phyloP scores from a whole-genome alignment of 2,329 filamentous ascomycete genomes.

The Talaromyces pinophilus region DNA sequence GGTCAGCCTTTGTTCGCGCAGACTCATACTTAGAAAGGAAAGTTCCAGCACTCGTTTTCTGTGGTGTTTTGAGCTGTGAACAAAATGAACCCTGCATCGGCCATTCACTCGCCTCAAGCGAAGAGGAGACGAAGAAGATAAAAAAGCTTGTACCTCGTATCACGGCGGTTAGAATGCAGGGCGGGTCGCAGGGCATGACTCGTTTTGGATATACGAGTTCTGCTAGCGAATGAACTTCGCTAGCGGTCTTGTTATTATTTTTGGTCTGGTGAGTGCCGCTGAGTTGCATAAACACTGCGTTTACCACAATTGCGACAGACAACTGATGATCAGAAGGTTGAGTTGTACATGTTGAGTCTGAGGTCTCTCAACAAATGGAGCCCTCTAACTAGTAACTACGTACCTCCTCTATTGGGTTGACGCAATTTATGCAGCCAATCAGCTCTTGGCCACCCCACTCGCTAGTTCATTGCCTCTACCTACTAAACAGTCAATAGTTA shows the following conservation, averaged over 20 bases:
- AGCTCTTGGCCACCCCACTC: neutral
- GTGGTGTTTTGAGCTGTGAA: neutral
- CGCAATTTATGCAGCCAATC: neutral
- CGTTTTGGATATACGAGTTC: neutral
- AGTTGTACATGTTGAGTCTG: neutral
- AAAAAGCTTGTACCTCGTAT: conserved; percentile 7
- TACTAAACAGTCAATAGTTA: neutral
- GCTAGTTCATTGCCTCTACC: neutral
- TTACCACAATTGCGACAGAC: neutral
- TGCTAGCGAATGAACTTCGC: neutral
- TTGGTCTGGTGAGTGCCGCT: neutral
- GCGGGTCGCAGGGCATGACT: neutral
- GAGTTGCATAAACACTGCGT: neutral
- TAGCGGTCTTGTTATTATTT: neutral
- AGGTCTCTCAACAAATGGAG: neutral
- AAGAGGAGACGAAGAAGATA: conserved; percentile 1
- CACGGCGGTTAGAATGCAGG: neutral
- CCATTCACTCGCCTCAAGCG: neutral
- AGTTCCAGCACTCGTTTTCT: neutral
- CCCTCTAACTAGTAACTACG: neutral
- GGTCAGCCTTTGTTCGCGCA: neutral
- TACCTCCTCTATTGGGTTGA: neutral
- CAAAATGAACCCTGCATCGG: neutral
- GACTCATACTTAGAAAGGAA: neutral
- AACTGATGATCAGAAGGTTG: neutral